Percentiles rank a stretch among this genome's conserved stretches.
Evolutionary conservation across 116 monocot species (phyloP).

Genomic region (Phalaenopsis hybrid): DNA sequence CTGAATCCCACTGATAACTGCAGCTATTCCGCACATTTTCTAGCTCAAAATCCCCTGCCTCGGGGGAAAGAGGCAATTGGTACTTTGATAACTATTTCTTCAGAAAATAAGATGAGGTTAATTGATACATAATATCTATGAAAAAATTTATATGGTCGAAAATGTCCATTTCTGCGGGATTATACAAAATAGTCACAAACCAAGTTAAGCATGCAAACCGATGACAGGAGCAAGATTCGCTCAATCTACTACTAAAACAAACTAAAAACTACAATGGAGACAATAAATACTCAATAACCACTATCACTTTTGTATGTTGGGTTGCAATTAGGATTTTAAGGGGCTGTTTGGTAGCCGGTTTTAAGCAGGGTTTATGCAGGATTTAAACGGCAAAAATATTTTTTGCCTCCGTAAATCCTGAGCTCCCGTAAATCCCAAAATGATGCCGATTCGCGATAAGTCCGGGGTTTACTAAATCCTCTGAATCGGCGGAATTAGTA

Average conservation of each 20-base stretch:
- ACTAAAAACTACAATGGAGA: not conserved
- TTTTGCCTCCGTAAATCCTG: too few species aligned
- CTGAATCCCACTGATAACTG: conserved; percentile 34
- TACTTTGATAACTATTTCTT: not conserved
- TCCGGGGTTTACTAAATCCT: too few species aligned
- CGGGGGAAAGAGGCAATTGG: not conserved
- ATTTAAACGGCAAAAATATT: too few species aligned
- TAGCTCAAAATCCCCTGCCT: not conserved
- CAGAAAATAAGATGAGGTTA: not conserved
- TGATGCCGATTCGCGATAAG: too few species aligned
- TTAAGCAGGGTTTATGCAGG: not conserved
- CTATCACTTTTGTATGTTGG: not conserved
- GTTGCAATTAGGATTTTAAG: not conserved
- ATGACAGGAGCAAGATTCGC: too few species aligned
- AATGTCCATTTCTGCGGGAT: not conserved
- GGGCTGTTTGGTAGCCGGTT: too few species aligned
- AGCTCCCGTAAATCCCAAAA: too few species aligned
- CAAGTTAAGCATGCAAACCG: not conserved
- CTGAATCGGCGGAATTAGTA: too few species aligned
- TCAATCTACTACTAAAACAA: not conserved
- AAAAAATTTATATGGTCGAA: not conserved
- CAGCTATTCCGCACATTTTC: conserved; percentile 64
- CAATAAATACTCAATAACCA: not conserved
- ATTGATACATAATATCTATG: not conserved
- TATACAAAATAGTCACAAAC: not conserved